A percentile compares a stretch with the other conserved stretches of the same genome.
Conservation (phyloP, 164 flowering plant genomes). For the Brasenia schreberi region DNA sequence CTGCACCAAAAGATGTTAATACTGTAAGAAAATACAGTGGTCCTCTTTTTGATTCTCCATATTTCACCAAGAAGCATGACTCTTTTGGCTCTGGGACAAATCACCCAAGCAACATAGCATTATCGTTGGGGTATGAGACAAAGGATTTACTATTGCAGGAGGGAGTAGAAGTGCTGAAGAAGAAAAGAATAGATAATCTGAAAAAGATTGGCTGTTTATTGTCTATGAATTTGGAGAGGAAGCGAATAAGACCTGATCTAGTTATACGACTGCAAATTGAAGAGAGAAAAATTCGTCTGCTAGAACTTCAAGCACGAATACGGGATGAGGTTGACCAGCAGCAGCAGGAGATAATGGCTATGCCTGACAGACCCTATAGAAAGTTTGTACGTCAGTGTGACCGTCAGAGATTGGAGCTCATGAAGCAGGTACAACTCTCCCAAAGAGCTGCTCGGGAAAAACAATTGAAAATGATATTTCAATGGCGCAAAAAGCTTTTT, state of each 20-base stretch:
- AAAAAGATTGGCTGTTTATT: constrained; percentile 67
- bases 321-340: constrained; percentile 92
- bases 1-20: constrained; percentile 58
- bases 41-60: constrained; percentile 90
- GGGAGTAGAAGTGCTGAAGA: constrained; percentile 58
- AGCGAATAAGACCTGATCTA: constrained; percentile 92
- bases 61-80: constrained; percentile 83
- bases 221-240: constrained; percentile 84
- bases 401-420: constrained; percentile 81
- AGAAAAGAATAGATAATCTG: constrained; percentile 68
- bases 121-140: constrained; percentile 67
- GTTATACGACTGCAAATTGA: constrained; percentile 84
- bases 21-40: constrained; percentile 82
- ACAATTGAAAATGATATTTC: constrained; percentile 81
- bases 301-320: constrained; percentile 71
- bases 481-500: constrained; percentile 96
- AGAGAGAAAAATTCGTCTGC: constrained; percentile 72
- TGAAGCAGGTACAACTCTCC: constrained; percentile 77
- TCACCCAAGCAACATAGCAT: constrained; percentile 33
- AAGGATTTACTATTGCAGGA: constrained; percentile 81
- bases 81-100: constrained; percentile 46
- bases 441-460: constrained; percentile 82
- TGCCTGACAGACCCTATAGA: constrained; percentile 92
- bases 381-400: constrained; percentile 92
- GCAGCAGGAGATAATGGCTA: constrained; percentile 94